A percentile compares a stretch with the other conserved stretches of the same genome.
phyloP scores from a whole-genome alignment of 1,139 yeast species.

The Yamadazyma diospyri region DNA sequence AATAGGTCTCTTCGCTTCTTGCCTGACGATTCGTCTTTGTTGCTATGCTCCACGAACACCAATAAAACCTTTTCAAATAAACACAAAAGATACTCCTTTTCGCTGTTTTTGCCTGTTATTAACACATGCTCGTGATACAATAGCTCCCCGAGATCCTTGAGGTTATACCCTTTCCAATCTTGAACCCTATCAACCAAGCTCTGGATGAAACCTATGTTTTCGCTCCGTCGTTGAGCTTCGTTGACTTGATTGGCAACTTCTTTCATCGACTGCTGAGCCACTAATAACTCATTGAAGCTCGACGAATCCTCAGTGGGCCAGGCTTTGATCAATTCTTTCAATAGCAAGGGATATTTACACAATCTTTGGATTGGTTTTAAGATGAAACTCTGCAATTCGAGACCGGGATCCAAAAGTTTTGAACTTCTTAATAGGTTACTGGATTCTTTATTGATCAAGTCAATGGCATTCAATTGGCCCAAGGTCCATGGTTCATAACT shows the following conservation, averaged over 20 bases:
- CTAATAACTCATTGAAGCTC: conserved; percentile 57
- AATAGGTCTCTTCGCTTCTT: conserved; percentile 36
- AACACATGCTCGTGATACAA: conserved; percentile 74
- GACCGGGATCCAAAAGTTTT: conserved; percentile 72
- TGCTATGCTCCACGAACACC: conserved; percentile 55
- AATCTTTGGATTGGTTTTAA: conserved; percentile 93
- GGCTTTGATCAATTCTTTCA: conserved; percentile 67
- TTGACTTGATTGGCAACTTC: conserved; percentile 81
- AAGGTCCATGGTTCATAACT: conserved; percentile 90
- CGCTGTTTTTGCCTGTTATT: conserved; percentile 73
- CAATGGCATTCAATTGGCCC: conserved; percentile 83
- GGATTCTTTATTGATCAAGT: conserved; percentile 67
- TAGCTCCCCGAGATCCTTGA: conserved; percentile 80
- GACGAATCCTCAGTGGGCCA: conserved; percentile 37
- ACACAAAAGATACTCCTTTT: conserved; percentile 86
- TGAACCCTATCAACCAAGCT: conserved; percentile 69
- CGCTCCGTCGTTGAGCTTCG: conserved; percentile 92
- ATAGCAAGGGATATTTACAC: conserved; percentile 84
- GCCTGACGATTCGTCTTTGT: conserved; percentile 20
- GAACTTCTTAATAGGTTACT: conserved; percentile 54
- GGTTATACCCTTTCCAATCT: conserved; percentile 93
- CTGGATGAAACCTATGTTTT: conserved; percentile 70
- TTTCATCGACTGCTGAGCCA: conserved; percentile 63
- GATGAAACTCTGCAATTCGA: conserved; percentile 85
- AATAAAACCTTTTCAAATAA: conserved; percentile 84